Conservation (phyloP, 2,329 filamentous ascomycete species). For the Lecanicillium sp. region DNA sequence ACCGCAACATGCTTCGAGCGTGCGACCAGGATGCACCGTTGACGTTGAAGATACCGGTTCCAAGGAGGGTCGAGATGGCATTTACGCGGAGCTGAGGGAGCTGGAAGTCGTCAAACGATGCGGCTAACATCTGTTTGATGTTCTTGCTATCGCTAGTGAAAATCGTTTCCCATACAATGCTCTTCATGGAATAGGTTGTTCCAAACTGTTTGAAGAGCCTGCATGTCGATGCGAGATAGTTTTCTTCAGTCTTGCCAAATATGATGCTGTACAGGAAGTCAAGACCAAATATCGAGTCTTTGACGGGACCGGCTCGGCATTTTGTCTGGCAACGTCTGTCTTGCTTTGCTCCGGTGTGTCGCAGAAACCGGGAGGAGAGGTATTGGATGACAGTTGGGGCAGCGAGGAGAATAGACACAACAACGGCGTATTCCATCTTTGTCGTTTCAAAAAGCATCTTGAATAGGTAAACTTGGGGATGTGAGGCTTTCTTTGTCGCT, state of each 20-base stretch:
- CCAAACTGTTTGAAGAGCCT: constrained; percentile 24
- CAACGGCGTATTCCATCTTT: neutral
- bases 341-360: neutral
- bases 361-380: constrained; percentile 17
- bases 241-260: constrained; percentile 21
- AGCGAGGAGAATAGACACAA: neutral
- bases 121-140: constrained; percentile 48
- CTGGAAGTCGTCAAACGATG: constrained; percentile 45
- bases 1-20: constrained; percentile 32
- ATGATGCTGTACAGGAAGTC: constrained; percentile 29
- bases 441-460: neutral
- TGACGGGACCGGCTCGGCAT: constrained; percentile 21
- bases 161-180: constrained; percentile 28
- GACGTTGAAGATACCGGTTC: constrained; percentile 42
- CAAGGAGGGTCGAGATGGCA: constrained; percentile 35
- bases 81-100: constrained; percentile 31
- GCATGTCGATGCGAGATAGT: constrained; percentile 25
- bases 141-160: constrained; percentile 44
- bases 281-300: constrained; percentile 28
- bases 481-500: neutral
- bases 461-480: too few relatives aligned
- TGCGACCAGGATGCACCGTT: constrained; percentile 43
- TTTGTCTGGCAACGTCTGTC: constrained; percentile 21
- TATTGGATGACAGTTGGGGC: constrained; percentile 16
- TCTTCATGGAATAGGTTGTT: constrained; percentile 26